phyloP scores from a whole-genome alignment of 2,329 filamentous ascomycete species.

The Neonectria punicea region DNA sequence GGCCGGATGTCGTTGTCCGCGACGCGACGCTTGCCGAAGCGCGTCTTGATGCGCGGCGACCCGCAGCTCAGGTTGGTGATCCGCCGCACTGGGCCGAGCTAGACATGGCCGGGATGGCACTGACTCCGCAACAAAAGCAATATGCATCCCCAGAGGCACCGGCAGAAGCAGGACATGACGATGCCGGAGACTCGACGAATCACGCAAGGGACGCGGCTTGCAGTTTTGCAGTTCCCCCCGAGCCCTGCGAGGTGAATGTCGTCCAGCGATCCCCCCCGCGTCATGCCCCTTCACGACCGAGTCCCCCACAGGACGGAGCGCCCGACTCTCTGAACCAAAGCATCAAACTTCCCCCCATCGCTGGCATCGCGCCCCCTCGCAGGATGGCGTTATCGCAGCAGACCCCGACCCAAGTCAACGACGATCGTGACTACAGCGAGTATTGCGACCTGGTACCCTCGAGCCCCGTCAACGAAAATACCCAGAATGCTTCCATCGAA shows the following conservation, averaged over 20 bases:
- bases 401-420: conserved; percentile 67
- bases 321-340: conserved; percentile 28
- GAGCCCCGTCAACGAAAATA: conserved; percentile 41
- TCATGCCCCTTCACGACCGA: conserved; percentile 35
- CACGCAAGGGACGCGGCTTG: conserved; percentile 17
- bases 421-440: conserved; percentile 65
- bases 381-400: conserved; percentile 61
- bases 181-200: conserved; percentile 25
- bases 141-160: conserved; percentile 25
- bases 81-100: conserved; percentile 37
- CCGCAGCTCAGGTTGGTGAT: conserved; percentile 36
- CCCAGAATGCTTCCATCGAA: conserved; percentile 45
- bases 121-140: conserved; percentile 43
- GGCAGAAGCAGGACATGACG: conserved; percentile 6
- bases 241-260: conserved; percentile 13
- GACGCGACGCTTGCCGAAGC: conserved; percentile 31
- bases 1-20: conserved; percentile 18
- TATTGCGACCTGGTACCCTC: conserved; percentile 46
- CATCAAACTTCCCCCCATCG: conserved; percentile 32
- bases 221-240: conserved; percentile 10
- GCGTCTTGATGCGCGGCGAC: conserved; percentile 24
- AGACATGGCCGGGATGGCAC: conserved; percentile 38
- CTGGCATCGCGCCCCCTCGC: conserved; percentile 30
- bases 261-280: conserved; percentile 24
- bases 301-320: conserved; percentile 36